Conservation (phyloP, 805 yeast genomes). For the Sugiyamaella marilandica region DNA sequence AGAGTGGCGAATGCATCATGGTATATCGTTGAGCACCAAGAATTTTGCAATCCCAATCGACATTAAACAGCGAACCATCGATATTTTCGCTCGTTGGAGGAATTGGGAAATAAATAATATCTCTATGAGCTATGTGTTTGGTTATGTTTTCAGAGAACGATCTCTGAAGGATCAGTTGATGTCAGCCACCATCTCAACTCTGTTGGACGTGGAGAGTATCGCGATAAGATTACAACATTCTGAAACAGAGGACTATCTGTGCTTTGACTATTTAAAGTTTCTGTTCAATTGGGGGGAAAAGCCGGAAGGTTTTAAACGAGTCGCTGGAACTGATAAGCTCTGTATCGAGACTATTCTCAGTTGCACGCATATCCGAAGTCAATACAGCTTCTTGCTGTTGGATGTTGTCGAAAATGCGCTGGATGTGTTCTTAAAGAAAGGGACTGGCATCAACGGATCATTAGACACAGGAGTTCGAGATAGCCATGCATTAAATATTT, state of each 20-base stretch:
- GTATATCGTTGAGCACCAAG: slow-evolving; percentile 30
- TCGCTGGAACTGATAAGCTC: slow-evolving; percentile 14
- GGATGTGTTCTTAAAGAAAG: neutral
- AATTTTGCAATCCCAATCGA: slow-evolving; percentile 44
- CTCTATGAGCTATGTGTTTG: slow-evolving; percentile 52
- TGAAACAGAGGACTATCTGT: slow-evolving; percentile 32
- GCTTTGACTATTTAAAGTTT: slow-evolving; percentile 30
- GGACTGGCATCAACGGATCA: neutral
- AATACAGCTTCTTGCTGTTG: slow-evolving; percentile 22
- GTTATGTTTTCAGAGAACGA: slow-evolving; percentile 41
- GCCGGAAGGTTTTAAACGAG: neutral
- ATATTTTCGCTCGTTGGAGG: slow-evolving; percentile 74
- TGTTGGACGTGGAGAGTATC: slow-evolving; percentile 31
- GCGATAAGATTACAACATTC: slow-evolving; percentile 27
- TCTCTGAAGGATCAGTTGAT: slow-evolving; percentile 17
- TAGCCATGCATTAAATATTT: neutral
- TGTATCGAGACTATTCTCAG: slow-evolving; percentile 11
- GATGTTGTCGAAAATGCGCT: slow-evolving; percentile 12
- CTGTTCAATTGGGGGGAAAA: slow-evolving; percentile 15
- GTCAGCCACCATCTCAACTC: slow-evolving; percentile 9
- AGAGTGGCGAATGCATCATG: slow-evolving; percentile 42
- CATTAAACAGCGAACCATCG: slow-evolving; percentile 52
- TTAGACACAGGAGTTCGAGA: neutral
- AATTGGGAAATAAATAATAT: slow-evolving; percentile 80
- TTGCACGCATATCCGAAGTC: slow-evolving; percentile 22